Conservation (phyloP, 805 yeast species). For the Blastobotrys parvus region DNA sequence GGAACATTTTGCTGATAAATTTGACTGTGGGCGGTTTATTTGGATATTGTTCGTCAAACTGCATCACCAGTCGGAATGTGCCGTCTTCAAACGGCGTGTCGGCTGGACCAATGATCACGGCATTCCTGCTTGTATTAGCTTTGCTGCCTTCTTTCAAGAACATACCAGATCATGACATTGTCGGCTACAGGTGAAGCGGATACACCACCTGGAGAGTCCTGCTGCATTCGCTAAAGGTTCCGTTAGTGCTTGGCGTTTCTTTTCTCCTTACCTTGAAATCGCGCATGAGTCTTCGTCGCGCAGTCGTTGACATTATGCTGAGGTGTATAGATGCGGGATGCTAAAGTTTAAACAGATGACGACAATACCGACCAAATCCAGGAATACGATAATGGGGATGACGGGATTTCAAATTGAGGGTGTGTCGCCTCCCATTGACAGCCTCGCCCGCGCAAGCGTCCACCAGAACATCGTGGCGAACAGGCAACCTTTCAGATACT, state of each 20-base stretch:
- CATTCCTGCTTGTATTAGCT: conserved; percentile 49
- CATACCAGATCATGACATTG: conserved; percentile 84
- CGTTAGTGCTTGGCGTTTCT: neutral
- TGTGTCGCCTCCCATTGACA: no score
- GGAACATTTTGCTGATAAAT: conserved; percentile 91
- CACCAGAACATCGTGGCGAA: no score
- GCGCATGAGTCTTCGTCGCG: conserved; percentile 98
- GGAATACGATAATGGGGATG: no score
- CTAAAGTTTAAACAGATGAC: no score
- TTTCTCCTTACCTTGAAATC: conserved; percentile 68
- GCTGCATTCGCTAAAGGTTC: conserved; percentile 71
- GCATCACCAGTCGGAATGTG: conserved; percentile 75
- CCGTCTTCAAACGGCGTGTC: conserved; percentile 99
- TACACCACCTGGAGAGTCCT: conserved; percentile 96
- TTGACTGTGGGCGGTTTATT: conserved; percentile 93
- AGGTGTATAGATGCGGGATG: no score
- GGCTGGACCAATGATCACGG: conserved; percentile 94
- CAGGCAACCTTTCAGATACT: no score
- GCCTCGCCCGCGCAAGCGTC: no score
- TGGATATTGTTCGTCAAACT: conserved; percentile 95
- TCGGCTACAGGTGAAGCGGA: conserved; percentile 96
- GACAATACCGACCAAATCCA: no score
- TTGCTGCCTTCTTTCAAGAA: conserved; percentile 11
- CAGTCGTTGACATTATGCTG: conserved; percentile 91
- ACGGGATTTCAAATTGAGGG: no score